phyloP scores from a whole-genome alignment of 2,329 filamentous ascomycete genomes.

The Verticillium klebahnii region DNA sequence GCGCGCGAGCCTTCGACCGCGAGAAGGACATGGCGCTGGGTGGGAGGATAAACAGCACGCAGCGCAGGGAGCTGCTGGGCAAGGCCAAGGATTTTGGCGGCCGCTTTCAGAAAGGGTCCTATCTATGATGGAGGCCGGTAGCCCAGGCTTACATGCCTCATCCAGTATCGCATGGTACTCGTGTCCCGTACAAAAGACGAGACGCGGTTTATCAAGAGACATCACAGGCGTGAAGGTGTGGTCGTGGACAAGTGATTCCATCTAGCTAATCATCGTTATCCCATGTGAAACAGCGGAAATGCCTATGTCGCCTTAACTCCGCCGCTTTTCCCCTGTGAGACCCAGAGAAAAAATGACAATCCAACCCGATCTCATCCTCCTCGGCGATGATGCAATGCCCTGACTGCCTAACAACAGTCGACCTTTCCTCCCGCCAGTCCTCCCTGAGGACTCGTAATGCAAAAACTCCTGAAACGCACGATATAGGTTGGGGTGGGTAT shows the following conservation, averaged over 20 bases:
- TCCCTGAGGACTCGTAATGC: background rate
- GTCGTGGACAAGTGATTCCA: constrained; percentile 62
- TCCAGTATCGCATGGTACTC: too few species aligned
- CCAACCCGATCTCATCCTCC: constrained; percentile 6
- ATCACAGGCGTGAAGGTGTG: constrained; percentile 59
- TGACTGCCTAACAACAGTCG: background rate
- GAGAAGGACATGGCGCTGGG: constrained; percentile 90
- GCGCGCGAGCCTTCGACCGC: constrained; percentile 79
- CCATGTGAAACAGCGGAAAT: constrained; percentile 7
- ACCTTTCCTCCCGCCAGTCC: background rate
- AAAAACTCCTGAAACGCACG: background rate
- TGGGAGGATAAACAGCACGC: constrained; percentile 64
- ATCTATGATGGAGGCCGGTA: constrained; percentile 26
- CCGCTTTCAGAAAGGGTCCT: constrained; percentile 74
- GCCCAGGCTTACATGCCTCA: too few species aligned
- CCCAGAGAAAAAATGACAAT: constrained; percentile 10
- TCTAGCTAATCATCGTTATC: constrained; percentile 10
- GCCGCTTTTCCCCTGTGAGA: constrained; percentile 11
- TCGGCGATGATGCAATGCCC: background rate
- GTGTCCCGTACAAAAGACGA: too few species aligned
- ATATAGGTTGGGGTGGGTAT: background rate
- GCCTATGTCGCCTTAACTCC: constrained; percentile 14
- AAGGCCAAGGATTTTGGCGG: constrained; percentile 78
- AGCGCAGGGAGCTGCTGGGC: constrained; percentile 74
- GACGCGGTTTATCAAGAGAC: too few species aligned